A percentile compares a stretch with the other conserved stretches of the same genome.
These are phyloP conservation scores for Collybia mongolica DNA, from an alignment of 768 basidiomycete genomes.

Conservation along the genomic window DNA sequence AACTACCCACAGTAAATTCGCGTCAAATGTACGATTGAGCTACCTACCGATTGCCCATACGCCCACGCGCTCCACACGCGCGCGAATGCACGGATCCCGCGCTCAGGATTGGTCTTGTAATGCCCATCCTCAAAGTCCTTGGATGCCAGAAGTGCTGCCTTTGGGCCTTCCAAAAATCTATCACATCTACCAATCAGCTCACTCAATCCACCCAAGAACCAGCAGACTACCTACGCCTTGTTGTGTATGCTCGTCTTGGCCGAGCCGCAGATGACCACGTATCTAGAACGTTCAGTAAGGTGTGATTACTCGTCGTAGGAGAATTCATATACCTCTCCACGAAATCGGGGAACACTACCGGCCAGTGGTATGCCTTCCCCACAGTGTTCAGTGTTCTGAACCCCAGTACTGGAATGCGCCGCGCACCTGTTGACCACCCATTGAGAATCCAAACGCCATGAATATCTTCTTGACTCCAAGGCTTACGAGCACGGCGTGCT, in stretches of 20 bases:
- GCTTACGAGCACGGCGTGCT: conserved; percentile 49
- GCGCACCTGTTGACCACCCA: conserved; percentile 53
- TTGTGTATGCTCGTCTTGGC: conserved; percentile 57
- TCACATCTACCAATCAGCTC: neutral
- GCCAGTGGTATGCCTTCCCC: conserved; percentile 54
- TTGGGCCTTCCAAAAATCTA: conserved; percentile 61
- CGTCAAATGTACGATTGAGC: neutral
- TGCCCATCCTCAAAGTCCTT: conserved; percentile 55
- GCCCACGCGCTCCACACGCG: conserved; percentile 60
- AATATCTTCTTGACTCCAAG: conserved; percentile 43
- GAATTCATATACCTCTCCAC: conserved; percentile 39
- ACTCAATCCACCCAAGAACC: neutral
- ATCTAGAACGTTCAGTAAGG: conserved; percentile 29
- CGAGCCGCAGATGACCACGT: conserved; percentile 49
- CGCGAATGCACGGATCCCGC: conserved; percentile 54
- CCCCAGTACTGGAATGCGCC: neutral
- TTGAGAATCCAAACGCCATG: conserved; percentile 55
- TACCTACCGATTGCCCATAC: conserved; percentile 50
- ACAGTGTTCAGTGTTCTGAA: neutral
- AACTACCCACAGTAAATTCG: conserved; percentile 18
- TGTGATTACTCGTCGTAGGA: neutral
- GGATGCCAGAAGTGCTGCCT: conserved; percentile 50
- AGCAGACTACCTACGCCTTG: conserved; percentile 28
- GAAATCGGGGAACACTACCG: conserved; percentile 53
- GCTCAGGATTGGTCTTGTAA: conserved; percentile 44